Evolutionary conservation across 78 protist genomes (phyloP).

Genomic region (Cavenderia fasciculata): DNA sequence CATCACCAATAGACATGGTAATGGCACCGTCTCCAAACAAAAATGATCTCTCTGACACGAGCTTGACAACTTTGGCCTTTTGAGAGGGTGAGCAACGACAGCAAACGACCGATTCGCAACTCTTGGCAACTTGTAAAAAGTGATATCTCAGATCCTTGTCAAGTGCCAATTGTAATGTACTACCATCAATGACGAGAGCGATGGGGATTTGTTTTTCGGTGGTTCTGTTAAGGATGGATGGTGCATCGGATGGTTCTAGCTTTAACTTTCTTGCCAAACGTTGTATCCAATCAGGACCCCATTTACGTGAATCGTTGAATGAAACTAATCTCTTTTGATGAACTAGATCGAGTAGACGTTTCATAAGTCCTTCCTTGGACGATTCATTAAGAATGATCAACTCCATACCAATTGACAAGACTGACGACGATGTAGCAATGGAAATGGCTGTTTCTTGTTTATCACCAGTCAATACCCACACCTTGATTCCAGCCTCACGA

Average conservation of each 20-base stretch:
- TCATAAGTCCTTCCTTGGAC: constrained; percentile 40
- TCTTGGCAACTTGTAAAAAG: constrained; percentile 64
- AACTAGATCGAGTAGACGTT: not conserved
- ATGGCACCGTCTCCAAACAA: constrained; percentile 74
- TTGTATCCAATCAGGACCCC: constrained; percentile 29
- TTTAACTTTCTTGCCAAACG: constrained; percentile 16
- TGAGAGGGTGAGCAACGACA: constrained; percentile 94
- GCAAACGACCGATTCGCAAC: constrained; percentile 83
- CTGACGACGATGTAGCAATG: constrained; percentile 86
- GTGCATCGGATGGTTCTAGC: constrained; percentile 62
- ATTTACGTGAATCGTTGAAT: constrained; percentile 19
- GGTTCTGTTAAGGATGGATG: constrained; percentile 10
- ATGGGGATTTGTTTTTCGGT: constrained; percentile 7
- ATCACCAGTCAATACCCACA: constrained; percentile 99
- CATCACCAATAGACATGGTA: constrained; percentile 98
- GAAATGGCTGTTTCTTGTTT: constrained; percentile 97
- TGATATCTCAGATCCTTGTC: constrained; percentile 58
- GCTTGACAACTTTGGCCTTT: constrained; percentile 56
- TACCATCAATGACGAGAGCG: constrained; percentile 79
- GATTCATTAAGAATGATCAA: constrained; percentile 74
- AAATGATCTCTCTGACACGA: constrained; percentile 27
- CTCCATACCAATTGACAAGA: constrained; percentile 74
- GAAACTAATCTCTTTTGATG: not conserved
- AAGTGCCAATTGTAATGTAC: constrained; percentile 44
- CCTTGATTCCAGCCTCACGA: constrained; percentile 88